Evolutionary conservation across 2,329 filamentous ascomycete genomes (phyloP).

Genomic region (Cladophialophora immunda): DNA sequence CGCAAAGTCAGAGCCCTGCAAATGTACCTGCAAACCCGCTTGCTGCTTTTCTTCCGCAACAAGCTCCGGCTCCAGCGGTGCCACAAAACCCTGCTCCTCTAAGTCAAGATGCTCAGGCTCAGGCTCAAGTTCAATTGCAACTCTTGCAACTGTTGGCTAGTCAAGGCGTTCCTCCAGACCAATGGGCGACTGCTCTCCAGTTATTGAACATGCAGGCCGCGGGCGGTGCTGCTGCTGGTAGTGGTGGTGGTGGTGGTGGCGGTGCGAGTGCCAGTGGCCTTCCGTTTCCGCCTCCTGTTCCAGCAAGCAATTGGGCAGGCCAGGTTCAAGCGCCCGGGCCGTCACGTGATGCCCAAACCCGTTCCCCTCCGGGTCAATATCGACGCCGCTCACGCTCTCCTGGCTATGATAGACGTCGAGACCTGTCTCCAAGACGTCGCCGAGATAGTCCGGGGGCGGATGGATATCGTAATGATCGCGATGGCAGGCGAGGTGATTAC

Average conservation of each 20-base stretch:
- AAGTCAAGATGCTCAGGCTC: constrained; percentile 68
- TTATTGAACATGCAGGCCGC: constrained; percentile 56
- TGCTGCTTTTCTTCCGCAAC: constrained; percentile 54
- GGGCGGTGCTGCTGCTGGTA: constrained; percentile 42
- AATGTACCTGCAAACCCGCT: constrained; percentile 48
- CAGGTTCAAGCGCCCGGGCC: constrained; percentile 50
- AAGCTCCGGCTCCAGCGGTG: constrained; percentile 43
- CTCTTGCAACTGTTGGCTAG: constrained; percentile 78
- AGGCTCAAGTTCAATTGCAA: constrained; percentile 77
- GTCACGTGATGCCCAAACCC: constrained; percentile 63
- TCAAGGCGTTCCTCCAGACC: constrained; percentile 79
- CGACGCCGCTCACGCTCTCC: constrained; percentile 84
- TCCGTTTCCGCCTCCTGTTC: constrained; percentile 43
- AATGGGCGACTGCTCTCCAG: constrained; percentile 70
- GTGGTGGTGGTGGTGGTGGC: constrained; percentile 45
- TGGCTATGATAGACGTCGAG: constrained; percentile 74
- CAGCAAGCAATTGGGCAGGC: constrained; percentile 47
- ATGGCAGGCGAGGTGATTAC: constrained; percentile 70
- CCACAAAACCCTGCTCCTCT: constrained; percentile 40
- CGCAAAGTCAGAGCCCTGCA: constrained; percentile 49
- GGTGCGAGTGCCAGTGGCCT: constrained; percentile 43
- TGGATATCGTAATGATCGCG: constrained; percentile 64
- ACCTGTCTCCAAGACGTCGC: constrained; percentile 68
- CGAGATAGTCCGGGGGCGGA: constrained; percentile 75
- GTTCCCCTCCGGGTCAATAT: constrained; percentile 68